Evolutionary conservation across 2,329 filamentous ascomycete species (phyloP).

Genomic region (Sporothrix schenckii): DNA sequence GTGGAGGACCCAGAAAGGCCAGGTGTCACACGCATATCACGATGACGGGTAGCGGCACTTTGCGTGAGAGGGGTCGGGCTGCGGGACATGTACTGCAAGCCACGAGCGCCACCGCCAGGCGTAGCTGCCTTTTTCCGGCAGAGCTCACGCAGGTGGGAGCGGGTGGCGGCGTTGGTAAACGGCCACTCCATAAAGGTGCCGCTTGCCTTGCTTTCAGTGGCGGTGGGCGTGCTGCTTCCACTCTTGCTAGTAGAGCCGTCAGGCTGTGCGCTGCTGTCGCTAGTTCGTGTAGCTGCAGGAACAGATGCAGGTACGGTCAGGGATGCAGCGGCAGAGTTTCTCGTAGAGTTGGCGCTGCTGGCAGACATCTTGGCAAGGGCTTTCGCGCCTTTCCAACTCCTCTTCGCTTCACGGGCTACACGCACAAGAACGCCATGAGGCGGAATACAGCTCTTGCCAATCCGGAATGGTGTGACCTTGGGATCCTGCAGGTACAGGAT

Average conservation of each 20-base stretch:
- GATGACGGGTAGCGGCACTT: slow-evolving; percentile 50
- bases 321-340: background rate
- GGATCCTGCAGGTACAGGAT: slow-evolving; percentile 67
- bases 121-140: slow-evolving; percentile 59
- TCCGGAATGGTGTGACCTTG: slow-evolving; percentile 66
- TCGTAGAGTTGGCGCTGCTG: background rate
- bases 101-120: slow-evolving; percentile 48
- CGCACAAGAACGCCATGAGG: slow-evolving; percentile 66
- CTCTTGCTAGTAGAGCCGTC: slow-evolving; percentile 47
- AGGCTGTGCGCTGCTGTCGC: slow-evolving; percentile 8
- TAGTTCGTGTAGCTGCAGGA: background rate
- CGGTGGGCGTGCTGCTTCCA: slow-evolving; percentile 60
- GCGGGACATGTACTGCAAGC: slow-evolving; percentile 53
- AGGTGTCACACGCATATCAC: slow-evolving; percentile 51
- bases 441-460: slow-evolving; percentile 65
- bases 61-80: slow-evolving; percentile 61
- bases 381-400: slow-evolving; percentile 67
- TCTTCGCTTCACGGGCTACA: slow-evolving; percentile 66
- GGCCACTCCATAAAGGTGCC: slow-evolving; percentile 63
- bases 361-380: slow-evolving; percentile 39
- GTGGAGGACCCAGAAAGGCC: slow-evolving; percentile 48
- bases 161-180: slow-evolving; percentile 64
- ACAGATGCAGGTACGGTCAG: background rate
- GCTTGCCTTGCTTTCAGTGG: slow-evolving; percentile 43
- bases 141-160: slow-evolving; percentile 63